phyloP scores from a whole-genome alignment of 306 rosid species.

The Parietaria judaica region DNA sequence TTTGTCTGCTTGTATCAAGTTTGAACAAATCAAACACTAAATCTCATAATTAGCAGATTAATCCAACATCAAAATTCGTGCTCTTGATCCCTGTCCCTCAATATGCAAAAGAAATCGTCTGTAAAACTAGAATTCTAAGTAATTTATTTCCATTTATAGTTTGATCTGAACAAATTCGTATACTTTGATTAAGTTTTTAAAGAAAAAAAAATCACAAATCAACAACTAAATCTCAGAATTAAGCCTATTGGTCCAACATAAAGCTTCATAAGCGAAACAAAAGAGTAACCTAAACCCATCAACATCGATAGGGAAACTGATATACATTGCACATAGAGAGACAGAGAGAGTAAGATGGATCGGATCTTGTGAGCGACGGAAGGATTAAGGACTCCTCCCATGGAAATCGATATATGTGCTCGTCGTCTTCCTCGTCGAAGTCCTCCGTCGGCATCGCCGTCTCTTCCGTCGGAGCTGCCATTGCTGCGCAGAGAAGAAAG shows the following conservation, averaged over 20 bases:
- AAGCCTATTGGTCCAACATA: conserved; percentile 1
- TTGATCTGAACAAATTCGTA: too few relatives aligned
- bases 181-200: too few relatives aligned
- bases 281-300: neutral
- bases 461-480: conserved; percentile 26
- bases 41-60: too few relatives aligned
- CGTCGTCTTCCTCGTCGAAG: conserved; percentile 56
- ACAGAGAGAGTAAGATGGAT: conserved; percentile 59
- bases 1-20: too few relatives aligned
- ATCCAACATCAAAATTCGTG: too few relatives aligned
- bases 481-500: neutral
- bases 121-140: too few relatives aligned
- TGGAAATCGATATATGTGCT: conserved; percentile 63
- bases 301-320: neutral
- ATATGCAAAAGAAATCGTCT: too few relatives aligned
- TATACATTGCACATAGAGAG: conserved; percentile 7
- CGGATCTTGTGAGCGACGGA: conserved; percentile 64
- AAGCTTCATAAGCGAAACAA: conserved; percentile 2
- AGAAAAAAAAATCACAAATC: too few relatives aligned
- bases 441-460: conserved; percentile 20
- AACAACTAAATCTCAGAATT: neutral
- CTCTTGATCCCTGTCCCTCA: too few relatives aligned
- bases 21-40: too few relatives aligned
- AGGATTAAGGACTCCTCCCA: conserved; percentile 49
- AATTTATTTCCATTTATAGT: too few relatives aligned